Evolutionary conservation across 2,329 filamentous ascomycete species (phyloP).

Genomic region (Dothiorella sarmentorum): DNA sequence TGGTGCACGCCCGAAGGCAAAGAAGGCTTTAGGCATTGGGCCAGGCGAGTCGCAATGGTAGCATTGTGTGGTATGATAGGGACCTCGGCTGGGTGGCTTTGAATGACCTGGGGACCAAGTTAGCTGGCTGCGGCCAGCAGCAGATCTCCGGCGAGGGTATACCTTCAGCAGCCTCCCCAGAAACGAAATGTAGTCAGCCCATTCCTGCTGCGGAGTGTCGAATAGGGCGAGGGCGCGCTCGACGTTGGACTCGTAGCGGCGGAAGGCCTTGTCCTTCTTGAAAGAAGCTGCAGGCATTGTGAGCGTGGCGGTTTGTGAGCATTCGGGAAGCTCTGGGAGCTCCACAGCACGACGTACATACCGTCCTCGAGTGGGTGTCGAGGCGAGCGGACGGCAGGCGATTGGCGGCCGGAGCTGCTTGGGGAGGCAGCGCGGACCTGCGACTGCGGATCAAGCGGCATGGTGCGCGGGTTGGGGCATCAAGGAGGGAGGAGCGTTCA

Average conservation of each 20-base stretch:
- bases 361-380: conserved; percentile 74
- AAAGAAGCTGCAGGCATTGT: conserved; percentile 50
- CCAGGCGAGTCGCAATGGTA: conserved; percentile 81
- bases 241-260: conserved; percentile 84
- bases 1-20: conserved; percentile 96
- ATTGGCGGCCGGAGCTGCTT: conserved; percentile 77
- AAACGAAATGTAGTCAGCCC: conserved; percentile 99
- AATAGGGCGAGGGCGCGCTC: conserved; percentile 86
- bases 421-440: conserved; percentile 53
- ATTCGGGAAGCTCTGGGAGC: background rate
- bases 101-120: conserved; percentile 63
- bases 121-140: background rate
- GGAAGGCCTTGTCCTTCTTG: conserved; percentile 65
- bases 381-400: conserved; percentile 71
- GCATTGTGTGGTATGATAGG: conserved; percentile 76
- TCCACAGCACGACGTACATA: conserved; percentile 44
- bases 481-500: conserved; percentile 3
- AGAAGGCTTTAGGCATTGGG: conserved; percentile 91
- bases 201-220: conserved; percentile 92
- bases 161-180: conserved; percentile 87
- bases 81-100: conserved; percentile 73
- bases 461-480: conserved; percentile 20
- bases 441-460: conserved; percentile 35
- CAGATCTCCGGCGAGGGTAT: conserved; percentile 23
- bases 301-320: conserved; percentile 6